Evolutionary conservation across 768 basidiomycete species (phyloP).

Genomic region (Lentinula lateritia): DNA sequence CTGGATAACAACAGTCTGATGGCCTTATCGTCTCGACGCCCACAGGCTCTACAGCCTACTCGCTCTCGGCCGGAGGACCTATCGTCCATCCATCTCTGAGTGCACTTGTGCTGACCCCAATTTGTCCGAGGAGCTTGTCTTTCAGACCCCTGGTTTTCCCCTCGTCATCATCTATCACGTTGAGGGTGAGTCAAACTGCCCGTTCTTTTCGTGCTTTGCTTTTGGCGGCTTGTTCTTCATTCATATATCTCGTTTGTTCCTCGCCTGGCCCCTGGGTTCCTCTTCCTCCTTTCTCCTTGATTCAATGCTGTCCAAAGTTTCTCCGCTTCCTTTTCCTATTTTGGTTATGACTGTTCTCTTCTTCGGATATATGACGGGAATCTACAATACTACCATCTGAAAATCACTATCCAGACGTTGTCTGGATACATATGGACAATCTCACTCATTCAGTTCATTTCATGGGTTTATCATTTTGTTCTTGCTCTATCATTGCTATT

Average conservation of each 20-base stretch:
- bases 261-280: neutral
- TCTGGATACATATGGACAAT: neutral
- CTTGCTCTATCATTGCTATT: neutral
- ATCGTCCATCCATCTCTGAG: conserved; percentile 92
- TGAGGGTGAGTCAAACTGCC: conserved; percentile 46
- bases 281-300: neutral
- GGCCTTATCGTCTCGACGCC: conserved; percentile 93
- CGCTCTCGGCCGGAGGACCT: conserved; percentile 90
- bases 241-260: neutral
- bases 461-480: neutral
- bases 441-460: neutral
- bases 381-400: neutral
- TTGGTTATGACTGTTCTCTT: neutral
- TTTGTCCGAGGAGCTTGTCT: conserved; percentile 87
- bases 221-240: neutral
- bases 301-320: neutral
- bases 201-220: neutral
- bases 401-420: neutral
- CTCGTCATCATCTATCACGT: conserved; percentile 66
- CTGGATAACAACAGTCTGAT: conserved; percentile 58
- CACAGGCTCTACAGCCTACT: conserved; percentile 95
- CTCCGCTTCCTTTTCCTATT: neutral
- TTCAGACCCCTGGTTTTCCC: conserved; percentile 93
- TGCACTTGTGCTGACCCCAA: conserved; percentile 90
- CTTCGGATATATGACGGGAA: neutral